Conservation (phyloP, 257 asterid genomes). For the Solanum corneliomulleri region DNA sequence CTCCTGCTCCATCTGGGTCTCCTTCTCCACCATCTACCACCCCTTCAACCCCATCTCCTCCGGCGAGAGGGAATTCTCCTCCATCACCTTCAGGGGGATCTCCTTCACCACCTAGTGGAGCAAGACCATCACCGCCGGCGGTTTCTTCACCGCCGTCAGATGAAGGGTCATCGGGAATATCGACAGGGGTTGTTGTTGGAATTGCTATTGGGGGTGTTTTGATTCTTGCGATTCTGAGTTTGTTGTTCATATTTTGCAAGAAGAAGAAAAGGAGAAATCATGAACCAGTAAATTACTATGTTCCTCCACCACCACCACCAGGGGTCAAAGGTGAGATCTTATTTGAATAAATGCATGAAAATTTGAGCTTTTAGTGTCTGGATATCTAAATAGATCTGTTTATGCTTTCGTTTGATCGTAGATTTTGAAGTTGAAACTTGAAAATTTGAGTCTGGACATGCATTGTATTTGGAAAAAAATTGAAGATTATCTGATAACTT, state of each 20-base stretch:
- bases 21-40: constrained; percentile 19
- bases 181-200: constrained; percentile 49
- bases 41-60: background rate
- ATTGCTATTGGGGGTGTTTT: constrained; percentile 58
- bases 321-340: constrained; percentile 47
- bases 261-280: constrained; percentile 54
- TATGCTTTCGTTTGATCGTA: background rate
- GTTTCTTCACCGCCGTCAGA: constrained; percentile 20
- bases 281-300: constrained; percentile 22
- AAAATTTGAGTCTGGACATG: background rate
- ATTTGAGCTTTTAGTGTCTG: background rate
- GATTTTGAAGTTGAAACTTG: background rate
- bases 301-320: constrained; percentile 51
- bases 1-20: constrained; percentile 13
- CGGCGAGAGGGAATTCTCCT: constrained; percentile 12
- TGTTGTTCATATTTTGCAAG: constrained; percentile 41
- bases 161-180: constrained; percentile 15
- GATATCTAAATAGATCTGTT: background rate
- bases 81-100: constrained; percentile 13
- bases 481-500: background rate
- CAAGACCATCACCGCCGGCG: constrained; percentile 12
- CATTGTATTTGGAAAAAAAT: background rate
- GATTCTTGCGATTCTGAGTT: constrained; percentile 33
- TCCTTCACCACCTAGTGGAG: constrained; percentile 1
- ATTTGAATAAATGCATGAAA: background rate